Evolutionary conservation across 306 rosid species (phyloP).

Genomic region (Lablab purpureus): DNA sequence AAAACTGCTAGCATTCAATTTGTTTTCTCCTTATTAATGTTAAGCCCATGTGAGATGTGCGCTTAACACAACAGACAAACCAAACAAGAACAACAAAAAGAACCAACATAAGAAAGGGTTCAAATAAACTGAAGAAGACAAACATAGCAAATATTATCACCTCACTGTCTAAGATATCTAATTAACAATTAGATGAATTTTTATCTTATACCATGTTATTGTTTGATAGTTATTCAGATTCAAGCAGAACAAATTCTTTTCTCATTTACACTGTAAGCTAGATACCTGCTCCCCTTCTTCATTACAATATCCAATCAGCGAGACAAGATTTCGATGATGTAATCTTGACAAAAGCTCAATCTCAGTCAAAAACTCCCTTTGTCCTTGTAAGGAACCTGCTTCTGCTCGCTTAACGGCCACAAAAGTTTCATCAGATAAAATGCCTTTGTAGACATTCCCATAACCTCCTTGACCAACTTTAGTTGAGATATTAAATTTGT

Average conservation of each 20-base stretch:
- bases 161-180: conserved; percentile 2
- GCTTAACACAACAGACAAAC: not conserved
- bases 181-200: conserved; percentile 18
- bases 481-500: conserved; percentile 63
- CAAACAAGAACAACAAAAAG: conserved; percentile 40
- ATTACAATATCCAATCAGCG: conserved; percentile 80
- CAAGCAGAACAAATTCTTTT: conserved; percentile 19
- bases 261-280: conserved; percentile 30
- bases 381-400: conserved; percentile 91
- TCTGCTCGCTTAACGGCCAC: conserved; percentile 92
- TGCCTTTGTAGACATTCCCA: conserved; percentile 91
- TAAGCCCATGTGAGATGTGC: not conserved
- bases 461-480: conserved; percentile 95
- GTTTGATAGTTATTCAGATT: conserved; percentile 10
- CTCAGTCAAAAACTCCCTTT: conserved; percentile 91
- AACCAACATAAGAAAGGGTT: conserved; percentile 25
- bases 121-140: conserved; percentile 17
- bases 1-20: not conserved
- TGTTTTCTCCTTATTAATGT: not conserved
- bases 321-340: conserved; percentile 91
- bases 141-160: conserved; percentile 1
- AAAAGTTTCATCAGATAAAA: conserved; percentile 60
- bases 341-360: conserved; percentile 86
- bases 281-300: conserved; percentile 87
- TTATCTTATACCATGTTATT: not conserved